phyloP scores from a whole-genome alignment of 805 yeast species.

The Kodamaea fukazawae region DNA sequence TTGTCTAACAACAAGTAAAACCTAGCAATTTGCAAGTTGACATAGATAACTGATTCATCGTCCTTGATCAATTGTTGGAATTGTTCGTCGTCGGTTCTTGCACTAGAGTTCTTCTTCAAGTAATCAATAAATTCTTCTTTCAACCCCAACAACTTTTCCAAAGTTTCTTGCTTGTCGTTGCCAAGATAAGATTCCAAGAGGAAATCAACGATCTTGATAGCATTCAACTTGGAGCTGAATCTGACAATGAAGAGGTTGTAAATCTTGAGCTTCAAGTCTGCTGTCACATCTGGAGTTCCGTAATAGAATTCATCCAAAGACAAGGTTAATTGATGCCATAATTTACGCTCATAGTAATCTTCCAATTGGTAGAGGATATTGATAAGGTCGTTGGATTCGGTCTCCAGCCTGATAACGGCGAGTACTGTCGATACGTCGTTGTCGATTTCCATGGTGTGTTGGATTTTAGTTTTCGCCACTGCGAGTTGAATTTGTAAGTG shows the following conservation, averaged over 20 bases:
- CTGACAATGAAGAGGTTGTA: conserved; percentile 67
- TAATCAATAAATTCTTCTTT: conserved; percentile 24
- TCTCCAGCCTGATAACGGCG: conserved; percentile 61
- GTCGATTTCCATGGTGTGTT: conserved; percentile 40
- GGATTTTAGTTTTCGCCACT: conserved; percentile 2
- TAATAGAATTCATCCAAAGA: conserved; percentile 58
- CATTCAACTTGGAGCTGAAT: conserved; percentile 71
- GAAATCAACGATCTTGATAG: conserved; percentile 74
- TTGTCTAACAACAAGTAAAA: conserved; percentile 54
- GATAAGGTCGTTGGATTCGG: conserved; percentile 58
- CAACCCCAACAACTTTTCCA: conserved; percentile 37
- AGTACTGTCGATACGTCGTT: conserved; percentile 45
- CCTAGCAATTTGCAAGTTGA: conserved; percentile 68
- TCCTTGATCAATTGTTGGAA: conserved; percentile 35
- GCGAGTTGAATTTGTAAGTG: no score
- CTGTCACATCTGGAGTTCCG: conserved; percentile 28
- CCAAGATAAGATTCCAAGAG: conserved; percentile 49
- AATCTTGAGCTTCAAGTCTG: conserved; percentile 59
- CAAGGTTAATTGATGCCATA: conserved; percentile 92
- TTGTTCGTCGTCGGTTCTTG: conserved; percentile 22
- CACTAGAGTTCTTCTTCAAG: conserved; percentile 29
- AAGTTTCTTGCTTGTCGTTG: conserved; percentile 22
- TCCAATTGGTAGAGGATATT: conserved; percentile 68
- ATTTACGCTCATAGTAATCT: conserved; percentile 80
- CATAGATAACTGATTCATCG: conserved; percentile 54